These are phyloP conservation scores for Trichoderma guizhouense DNA, from an alignment of 2,329 filamentous ascomycete genomes.

Conservation along the genomic window DNA sequence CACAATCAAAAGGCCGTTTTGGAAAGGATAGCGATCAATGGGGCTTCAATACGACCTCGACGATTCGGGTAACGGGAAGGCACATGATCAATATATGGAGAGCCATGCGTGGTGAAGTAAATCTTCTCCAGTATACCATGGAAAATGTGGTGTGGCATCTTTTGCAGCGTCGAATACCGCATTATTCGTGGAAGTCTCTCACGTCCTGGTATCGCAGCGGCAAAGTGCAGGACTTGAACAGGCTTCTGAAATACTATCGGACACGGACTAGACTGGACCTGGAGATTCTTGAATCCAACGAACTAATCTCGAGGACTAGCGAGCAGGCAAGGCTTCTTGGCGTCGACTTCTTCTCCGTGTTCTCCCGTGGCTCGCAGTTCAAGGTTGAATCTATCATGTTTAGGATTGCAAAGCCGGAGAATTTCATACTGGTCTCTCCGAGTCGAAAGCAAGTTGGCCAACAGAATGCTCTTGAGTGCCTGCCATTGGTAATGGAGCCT, in stretches of 20 bases:
- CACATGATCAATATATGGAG: slow-evolving; percentile 98
- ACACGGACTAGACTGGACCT: slow-evolving; percentile 75
- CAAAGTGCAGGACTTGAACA: slow-evolving; percentile 65
- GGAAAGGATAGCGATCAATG: slow-evolving; percentile 84
- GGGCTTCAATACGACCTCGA: slow-evolving; percentile 93
- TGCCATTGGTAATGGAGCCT: slow-evolving; percentile 96
- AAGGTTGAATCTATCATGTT: slow-evolving; percentile 99
- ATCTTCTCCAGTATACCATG: slow-evolving; percentile 89
- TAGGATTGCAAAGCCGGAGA: slow-evolving; percentile 94
- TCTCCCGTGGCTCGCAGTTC: slow-evolving; percentile 92
- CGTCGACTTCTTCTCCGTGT: slow-evolving; percentile 95
- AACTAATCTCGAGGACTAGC: slow-evolving; percentile 82
- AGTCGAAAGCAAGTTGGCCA: slow-evolving; percentile 87
- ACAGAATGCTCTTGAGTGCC: slow-evolving; percentile 90
- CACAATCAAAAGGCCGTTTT: slow-evolving; percentile 75
- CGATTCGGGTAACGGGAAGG: slow-evolving; percentile 85
- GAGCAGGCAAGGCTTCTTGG: slow-evolving; percentile 92
- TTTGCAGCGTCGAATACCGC: slow-evolving; percentile 80
- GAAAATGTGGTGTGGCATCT: slow-evolving; percentile 94
- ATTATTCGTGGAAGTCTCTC: slow-evolving; percentile 75
- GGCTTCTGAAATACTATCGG: slow-evolving; percentile 74
- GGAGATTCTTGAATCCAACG: slow-evolving; percentile 88
- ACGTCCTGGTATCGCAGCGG: slow-evolving; percentile 77
- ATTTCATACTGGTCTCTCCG: slow-evolving; percentile 85
- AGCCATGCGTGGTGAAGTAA: slow-evolving; percentile 90